A percentile compares a stretch with the other conserved stretches of the same genome.
phyloP scores from a whole-genome alignment of 352 stramenopile genomes.

The Plasmopara viticola region DNA sequence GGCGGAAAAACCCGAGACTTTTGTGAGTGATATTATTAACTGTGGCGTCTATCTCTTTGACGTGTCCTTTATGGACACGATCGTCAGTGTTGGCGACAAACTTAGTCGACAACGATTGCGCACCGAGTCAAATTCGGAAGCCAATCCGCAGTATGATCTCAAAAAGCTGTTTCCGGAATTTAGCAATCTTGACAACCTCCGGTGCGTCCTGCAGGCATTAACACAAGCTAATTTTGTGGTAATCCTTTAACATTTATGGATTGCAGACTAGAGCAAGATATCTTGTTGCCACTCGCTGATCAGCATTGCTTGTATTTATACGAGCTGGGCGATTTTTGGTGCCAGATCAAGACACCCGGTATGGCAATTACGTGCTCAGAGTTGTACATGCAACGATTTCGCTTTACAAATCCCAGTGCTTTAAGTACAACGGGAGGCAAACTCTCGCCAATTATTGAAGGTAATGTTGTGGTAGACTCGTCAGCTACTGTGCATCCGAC shows the following conservation, averaged over 20 bases:
- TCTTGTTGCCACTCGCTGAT: conserved; percentile 76
- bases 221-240: neutral
- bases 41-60: conserved; percentile 87
- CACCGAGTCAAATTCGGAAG: conserved; percentile 64
- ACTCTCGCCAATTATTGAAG: conserved; percentile 78
- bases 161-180: conserved; percentile 87
- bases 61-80: conserved; percentile 68
- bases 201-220: conserved; percentile 25
- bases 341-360: conserved; percentile 86
- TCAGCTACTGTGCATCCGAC: conserved; percentile 78
- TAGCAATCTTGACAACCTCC: conserved; percentile 78
- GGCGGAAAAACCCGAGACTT: conserved; percentile 86
- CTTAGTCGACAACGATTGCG: conserved; percentile 74
- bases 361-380: conserved; percentile 88
- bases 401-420: conserved; percentile 82
- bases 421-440: conserved; percentile 78
- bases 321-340: conserved; percentile 87
- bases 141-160: conserved; percentile 66
- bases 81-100: conserved; percentile 73
- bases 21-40: conserved; percentile 89
- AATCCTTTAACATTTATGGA: conserved; percentile 9
- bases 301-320: conserved; percentile 66
- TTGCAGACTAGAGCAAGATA: conserved; percentile 74
- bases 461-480: conserved; percentile 80
- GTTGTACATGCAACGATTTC: conserved; percentile 88